Evolutionary conservation across 2,329 filamentous ascomycete genomes (phyloP), one percentile per base, ranked within the genome.

Genomic region (Aspergillus thermomutatus): DNA sequence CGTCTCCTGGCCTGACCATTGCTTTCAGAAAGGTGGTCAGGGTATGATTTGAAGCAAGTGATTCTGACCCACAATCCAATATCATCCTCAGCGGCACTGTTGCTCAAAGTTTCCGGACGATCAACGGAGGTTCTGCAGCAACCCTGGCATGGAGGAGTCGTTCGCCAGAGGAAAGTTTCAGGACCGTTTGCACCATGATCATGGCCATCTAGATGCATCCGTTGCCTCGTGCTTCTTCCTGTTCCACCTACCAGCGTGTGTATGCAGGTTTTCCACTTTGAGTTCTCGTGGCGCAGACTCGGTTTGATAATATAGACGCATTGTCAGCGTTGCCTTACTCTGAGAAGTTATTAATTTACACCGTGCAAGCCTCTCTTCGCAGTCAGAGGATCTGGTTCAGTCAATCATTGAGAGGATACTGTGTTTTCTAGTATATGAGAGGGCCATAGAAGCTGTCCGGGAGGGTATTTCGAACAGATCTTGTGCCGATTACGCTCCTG

Each of bases 71-170:
- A 37, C 43, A 60, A 52, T 53, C 34, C 55, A 51, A 49, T 52
- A 58, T 23, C 31, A 34, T 56, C 40, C 59, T 53, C 56, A n/a
- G 25, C 50, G 50, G 56, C 55, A 46, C 46, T 54, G 47, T 62
- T 56, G 54, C 52, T 64, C 56, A 49, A 63, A 62, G 55, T 62
- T 62, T 56, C 54, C 56, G 61, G 64, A 59, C 60, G 62, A 60
- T 62, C 59, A 55, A 58, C 61, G 66, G 55, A 63, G 64, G 65
- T 64, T 62, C 60, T 62, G 64, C 66, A 68, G 65, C 59, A 58
- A 64, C 60, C 65, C 60, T 63, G 63, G 62, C 54, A 67, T 70
- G 63, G 59, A 64, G 59, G 64, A 63, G 55, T 64, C 66, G 63
- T 62, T 61, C 54, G 50, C 61, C 60, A 53, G 59, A 56, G 37